Base-by-base conservation (phyloP, 306 rosid genomes). In the Sicyos baderoa region DNA sequence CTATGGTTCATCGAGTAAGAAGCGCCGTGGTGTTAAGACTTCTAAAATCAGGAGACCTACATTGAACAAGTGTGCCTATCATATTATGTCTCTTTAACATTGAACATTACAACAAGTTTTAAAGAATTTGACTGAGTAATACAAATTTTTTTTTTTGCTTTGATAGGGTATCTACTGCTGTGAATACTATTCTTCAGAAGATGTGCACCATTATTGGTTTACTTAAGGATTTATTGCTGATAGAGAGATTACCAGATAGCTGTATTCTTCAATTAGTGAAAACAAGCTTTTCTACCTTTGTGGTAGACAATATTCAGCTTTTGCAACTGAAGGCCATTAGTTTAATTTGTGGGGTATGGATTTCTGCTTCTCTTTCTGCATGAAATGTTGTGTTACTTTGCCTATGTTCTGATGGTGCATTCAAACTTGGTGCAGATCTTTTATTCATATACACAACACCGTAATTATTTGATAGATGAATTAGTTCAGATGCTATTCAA, bases 271-370 rank as follows among this genome's bases (percentile, higher is more conserved):
- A 90, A 80, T 84, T 90, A 70, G 80, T 93, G 85, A 93, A 90
- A 84, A 90, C 99, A 79, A 79, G 96, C 84, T 85, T 88, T 69
- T 76, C 99, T 10, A 90, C 91, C 21, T 90, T 93, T 79, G 71
- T 86, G 88, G 99, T 93, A 82, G 99, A 93, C 76, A 90, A 93
- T 75, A 84, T 93, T 71, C 97, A 93, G 88, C 94, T 93, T 72
- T 83, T 93, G 88, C 99, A 93, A 63, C 83, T 93, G 80, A 93
- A 93, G 87, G 87, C 97, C 51, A 90, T 93, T 79, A 84, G 96
- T 79, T 84, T 93, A 76, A 76, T 93, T 77, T 78, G 97, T 66
- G 95, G 84, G 97, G 99, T 93, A 90, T 32, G 54, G 67, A 80
- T 72, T 60, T 80, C 8, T 78, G 6, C 63, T 79, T 75, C 77